These are phyloP conservation scores for Angomonas desouzai DNA, from an alignment of 208 protist species.

Conservation along the genomic window DNA sequence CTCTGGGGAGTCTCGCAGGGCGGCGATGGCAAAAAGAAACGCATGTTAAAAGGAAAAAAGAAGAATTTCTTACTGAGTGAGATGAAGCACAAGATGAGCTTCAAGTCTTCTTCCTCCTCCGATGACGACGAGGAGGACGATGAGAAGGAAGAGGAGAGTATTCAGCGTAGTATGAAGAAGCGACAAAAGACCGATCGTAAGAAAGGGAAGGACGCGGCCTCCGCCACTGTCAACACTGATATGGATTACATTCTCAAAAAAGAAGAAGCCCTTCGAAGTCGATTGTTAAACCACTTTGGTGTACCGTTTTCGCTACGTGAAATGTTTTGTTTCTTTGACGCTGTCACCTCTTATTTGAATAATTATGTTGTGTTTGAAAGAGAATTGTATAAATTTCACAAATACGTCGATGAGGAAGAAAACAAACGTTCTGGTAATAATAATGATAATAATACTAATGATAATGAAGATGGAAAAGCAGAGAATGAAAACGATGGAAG, in stretches of 20 bases:
- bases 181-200: not conserved
- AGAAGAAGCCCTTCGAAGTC: constrained; percentile 9
- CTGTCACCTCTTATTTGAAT: constrained; percentile 46
- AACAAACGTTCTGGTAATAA: not conserved
- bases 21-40: not conserved
- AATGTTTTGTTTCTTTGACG: constrained; percentile 56
- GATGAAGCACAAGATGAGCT: not conserved
- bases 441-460: constrained; percentile 3
- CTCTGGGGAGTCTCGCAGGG: constrained; percentile 43
- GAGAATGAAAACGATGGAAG: not conserved
- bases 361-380: constrained; percentile 22
- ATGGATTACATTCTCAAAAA: constrained; percentile 9
- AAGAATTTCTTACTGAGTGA: not conserved
- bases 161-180: not conserved
- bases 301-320: constrained; percentile 33
- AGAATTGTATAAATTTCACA: constrained; percentile 14
- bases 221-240: constrained; percentile 5
- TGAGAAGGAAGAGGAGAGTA: not conserved
- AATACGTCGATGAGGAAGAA: not conserved
- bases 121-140: not conserved
- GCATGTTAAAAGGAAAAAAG: constrained; percentile 7
- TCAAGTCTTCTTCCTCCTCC: not conserved
- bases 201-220: not conserved
- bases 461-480: not conserved
- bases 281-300: constrained; percentile 11